Evolutionary conservation across 73 alveolate genomes (phyloP), one percentile per base, ranked within the genome.

Genomic region (Breviolum minutum): DNA sequence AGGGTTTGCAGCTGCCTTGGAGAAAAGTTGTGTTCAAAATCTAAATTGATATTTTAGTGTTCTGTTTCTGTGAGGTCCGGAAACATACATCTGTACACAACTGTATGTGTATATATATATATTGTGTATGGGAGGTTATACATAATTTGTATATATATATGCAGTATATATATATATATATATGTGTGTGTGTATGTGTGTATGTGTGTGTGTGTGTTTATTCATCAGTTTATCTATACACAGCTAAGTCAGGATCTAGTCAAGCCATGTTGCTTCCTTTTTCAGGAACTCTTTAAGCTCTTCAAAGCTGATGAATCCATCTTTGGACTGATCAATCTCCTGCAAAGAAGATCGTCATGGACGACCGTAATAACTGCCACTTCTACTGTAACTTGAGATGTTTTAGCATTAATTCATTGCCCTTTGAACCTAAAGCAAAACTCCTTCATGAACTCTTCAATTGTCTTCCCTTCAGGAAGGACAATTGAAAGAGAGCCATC

Each of bases 391-490:
- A 2, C 79, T 24, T 24, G 27, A 40, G 27, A 40, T 40, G 54
- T 40, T 40, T 40, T 40, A 2, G 54, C 54, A 40, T 40, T 40
- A 40, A 40, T 40, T 40, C 54, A 40, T 40, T 40, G 54, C 85
- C 92, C n/a, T 29, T 60, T 8, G 74, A 22, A 40, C 63, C 61
- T 54, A 30, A 3, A 8, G 22, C 54, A 24, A 40, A 19, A 70
- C 20, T 70, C 97, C 87, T 90, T 90, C 97, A 90, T 90, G 97
- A 90, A 90, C 63, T 74, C 97, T 76, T 90, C 97, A 27, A 90
- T 76, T 26, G 97, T 90, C 76, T 90, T 90, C 88, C 97, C 97
- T 76, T 90, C 97, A 24, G 97, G 97, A 74, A 90, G 87, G 6
- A 90, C 97, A 61, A 90, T 74, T 10, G 97, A 90, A n/a, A 90